Base-by-base conservation (phyloP, 2,329 filamentous ascomycete genomes). In the Sordariomycetes sp. region DNA sequence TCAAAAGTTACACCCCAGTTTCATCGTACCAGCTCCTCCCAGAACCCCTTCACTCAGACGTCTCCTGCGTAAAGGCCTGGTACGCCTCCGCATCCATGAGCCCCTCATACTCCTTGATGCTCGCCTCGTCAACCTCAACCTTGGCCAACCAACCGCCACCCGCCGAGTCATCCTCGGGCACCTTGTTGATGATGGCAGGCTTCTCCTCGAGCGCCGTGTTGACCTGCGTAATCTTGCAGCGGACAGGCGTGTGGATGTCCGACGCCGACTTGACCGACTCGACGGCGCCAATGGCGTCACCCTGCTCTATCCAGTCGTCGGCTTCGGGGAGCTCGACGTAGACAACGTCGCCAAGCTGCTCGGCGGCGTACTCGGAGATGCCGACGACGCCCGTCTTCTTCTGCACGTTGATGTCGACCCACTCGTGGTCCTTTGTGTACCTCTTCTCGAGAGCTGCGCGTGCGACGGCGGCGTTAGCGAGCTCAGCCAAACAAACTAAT, bases 241-340 rank as follows among this genome's bases (percentile, higher is more conserved):
- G 75, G 63, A 96, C 81, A 20, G 94, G 94, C 15, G 90, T 85
- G 75, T 96, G 87, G 77, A 99, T 96, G 70, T 99, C 94, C 62
- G 89, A 92, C n/a, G 94, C 94, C 61, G 87, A 94, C 80, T 99
- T 99, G 72, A 99, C 94, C 2, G 90, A 96, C 77, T 99, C 94
- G 65, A 99, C 92, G 60, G 92, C 90, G 63, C 94, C 94, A 64
- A 97, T 87, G 62, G 87, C 79, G 68, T 97, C 92, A 66, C 90
- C 90, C 58, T 84, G 80, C 59, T 74, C 72, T 60, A 95, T 80
- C 65, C 86, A 81, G 64, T 84, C 76, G 62, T 83, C 86, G 58
- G 78, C 68, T 63, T 85, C 77, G 58, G 94, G 94, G 34, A 99
- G 86, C 78, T 99, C 94, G 66, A 97, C 90, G 76, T 88, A 99